Evolutionary conservation across 1,139 yeast species (phyloP).

Genomic region (Lodderomyces oxycetoniae): DNA sequence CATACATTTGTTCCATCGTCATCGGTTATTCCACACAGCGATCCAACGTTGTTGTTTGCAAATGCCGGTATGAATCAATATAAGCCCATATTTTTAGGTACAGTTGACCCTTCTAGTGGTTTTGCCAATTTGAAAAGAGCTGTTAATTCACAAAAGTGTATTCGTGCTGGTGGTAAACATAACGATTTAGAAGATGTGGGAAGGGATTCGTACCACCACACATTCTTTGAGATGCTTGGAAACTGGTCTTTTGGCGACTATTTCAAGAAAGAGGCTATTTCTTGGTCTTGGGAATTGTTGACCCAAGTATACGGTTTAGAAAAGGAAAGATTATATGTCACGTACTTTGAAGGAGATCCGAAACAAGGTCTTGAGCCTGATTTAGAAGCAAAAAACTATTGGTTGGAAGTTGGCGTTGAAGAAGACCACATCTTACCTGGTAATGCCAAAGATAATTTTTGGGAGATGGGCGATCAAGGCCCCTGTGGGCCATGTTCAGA

Average conservation of each 20-base stretch:
- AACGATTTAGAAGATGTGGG: constrained; percentile 99
- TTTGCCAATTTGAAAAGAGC: constrained; percentile 83
- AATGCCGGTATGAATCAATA: constrained; percentile 99
- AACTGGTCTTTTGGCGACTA: constrained; percentile 99
- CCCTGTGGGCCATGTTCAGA: constrained; percentile 99
- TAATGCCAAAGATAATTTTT: constrained; percentile 82
- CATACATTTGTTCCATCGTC: constrained; percentile 90
- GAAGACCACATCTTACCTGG: constrained; percentile 95
- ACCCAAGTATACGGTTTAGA: constrained; percentile 79
- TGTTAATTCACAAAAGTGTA: constrained; percentile 93
- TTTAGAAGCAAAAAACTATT: constrained; percentile 82
- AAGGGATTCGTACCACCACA: constrained; percentile 94
- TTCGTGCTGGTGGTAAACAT: constrained; percentile 99
- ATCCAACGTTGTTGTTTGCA: constrained; percentile 91
- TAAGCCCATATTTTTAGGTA: constrained; percentile 93
- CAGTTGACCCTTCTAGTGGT: constrained; percentile 91
- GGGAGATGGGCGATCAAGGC: constrained; percentile 99
- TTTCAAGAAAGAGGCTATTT: constrained; percentile 89
- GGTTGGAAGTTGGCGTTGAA: constrained; percentile 84
- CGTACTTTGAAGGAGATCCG: constrained; percentile 92
- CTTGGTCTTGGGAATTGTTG: constrained; percentile 84
- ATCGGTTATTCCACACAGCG: constrained; percentile 95
- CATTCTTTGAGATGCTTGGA: constrained; percentile 98
- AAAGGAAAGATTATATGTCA: constrained; percentile 78
- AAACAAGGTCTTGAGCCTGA: constrained; percentile 86